Evolutionary conservation across 768 basidiomycete species (phyloP).

Genomic region (Leucosporidium yakuticum): DNA sequence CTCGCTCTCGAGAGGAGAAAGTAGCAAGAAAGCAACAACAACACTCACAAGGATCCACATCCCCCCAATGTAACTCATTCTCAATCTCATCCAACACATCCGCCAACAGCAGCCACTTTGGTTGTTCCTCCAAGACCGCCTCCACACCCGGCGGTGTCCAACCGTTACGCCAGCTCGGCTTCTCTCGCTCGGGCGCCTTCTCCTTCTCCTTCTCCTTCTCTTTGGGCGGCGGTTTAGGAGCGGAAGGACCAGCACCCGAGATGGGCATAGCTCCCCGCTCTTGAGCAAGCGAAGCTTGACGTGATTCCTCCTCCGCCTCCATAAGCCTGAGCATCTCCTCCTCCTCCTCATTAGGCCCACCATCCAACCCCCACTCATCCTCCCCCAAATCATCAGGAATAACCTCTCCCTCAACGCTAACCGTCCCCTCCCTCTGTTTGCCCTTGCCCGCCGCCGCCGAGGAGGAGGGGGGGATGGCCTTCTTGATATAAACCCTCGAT

Average conservation of each 20-base stretch:
- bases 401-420: conserved; percentile 21
- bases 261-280: no score
- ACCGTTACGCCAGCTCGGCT: conserved; percentile 9
- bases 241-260: no score
- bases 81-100: conserved; percentile 89
- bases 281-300: no score
- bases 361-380: conserved; percentile 21
- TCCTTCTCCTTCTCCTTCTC: conserved; percentile 5
- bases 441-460: conserved; percentile 38
- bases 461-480: conserved; percentile 25
- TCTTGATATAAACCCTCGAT: conserved; percentile 60
- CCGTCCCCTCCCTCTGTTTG: conserved; percentile 56
- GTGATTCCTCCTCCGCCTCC: not conserved
- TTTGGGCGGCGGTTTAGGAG: not conserved
- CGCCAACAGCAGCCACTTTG: conserved; percentile 82
- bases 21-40: not conserved
- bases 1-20: no score
- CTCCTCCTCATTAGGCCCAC: conserved; percentile 19
- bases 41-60: conserved; percentile 28
- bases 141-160: conserved; percentile 76
- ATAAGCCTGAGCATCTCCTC: conserved; percentile 24
- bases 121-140: conserved; percentile 84
- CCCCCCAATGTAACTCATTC: conserved; percentile 55
- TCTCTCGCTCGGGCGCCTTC: not conserved
- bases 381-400: conserved; percentile 20